phyloP scores from a whole-genome alignment of 176 grass and related monocot species.

The Otatea glauca region DNA sequence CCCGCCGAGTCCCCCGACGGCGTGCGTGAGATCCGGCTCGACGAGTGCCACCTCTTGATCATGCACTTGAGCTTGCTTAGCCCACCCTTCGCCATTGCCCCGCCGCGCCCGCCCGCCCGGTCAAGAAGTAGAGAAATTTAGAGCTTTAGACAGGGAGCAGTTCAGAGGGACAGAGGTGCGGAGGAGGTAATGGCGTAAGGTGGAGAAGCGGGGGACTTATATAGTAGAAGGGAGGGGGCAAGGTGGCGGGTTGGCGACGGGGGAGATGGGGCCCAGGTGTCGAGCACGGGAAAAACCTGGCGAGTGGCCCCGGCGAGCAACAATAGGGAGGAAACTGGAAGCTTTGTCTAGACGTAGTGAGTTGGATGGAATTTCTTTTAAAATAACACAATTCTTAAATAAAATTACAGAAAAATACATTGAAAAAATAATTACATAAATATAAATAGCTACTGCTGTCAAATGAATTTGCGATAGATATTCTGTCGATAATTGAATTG shows the following conservation, averaged over 20 bases:
- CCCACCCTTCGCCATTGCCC: constrained; percentile 62
- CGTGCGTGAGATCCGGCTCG: constrained; percentile 63
- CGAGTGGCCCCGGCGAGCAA: not conserved
- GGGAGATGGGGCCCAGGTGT: constrained; percentile 31
- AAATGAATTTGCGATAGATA: no score
- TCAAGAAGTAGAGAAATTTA: not conserved
- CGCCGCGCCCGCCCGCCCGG: not conserved
- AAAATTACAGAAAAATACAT: no score
- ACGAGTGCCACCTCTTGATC: constrained; percentile 94
- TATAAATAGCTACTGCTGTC: no score
- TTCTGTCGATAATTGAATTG: no score
- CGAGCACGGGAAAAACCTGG: constrained; percentile 23
- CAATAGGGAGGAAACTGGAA: constrained; percentile 26
- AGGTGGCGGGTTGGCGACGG: constrained; percentile 18
- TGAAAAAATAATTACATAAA: no score
- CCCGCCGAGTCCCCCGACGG: constrained; percentile 35
- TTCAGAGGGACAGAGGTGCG: not conserved
- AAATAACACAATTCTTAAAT: no score
- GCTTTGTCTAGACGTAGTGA: constrained; percentile 29
- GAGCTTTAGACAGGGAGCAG: not conserved
- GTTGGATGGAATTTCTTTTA: not conserved
- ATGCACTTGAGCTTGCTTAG: constrained; percentile 95
- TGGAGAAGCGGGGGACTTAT: constrained; percentile 34
- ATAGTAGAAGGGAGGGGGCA: constrained; percentile 27
- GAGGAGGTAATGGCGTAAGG: constrained; percentile 16